These are phyloP conservation scores for Colletotrichum sp. DNA, from an alignment of 2,329 filamentous ascomycete species.

Conservation along the genomic window DNA sequence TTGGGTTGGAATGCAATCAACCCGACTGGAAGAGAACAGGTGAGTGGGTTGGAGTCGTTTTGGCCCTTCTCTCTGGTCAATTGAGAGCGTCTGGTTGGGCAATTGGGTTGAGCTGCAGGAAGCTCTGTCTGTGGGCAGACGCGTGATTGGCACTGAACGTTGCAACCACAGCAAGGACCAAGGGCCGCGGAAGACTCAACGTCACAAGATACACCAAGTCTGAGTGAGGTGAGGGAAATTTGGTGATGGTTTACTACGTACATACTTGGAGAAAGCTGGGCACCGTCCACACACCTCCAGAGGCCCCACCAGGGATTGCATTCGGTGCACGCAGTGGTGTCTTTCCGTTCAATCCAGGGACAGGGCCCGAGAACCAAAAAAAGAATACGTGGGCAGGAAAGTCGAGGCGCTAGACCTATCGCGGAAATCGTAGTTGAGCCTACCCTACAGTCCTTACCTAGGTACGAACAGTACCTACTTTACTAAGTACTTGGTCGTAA, in stretches of 20 bases:
- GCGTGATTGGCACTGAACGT: constrained; percentile 2
- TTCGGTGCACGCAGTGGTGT: neutral
- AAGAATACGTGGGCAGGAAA: neutral
- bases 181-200: neutral
- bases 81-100: constrained; percentile 7
- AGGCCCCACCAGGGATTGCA: neutral
- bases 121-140: constrained; percentile 1
- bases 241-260: neutral
- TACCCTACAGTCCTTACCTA: neutral
- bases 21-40: constrained; percentile 10
- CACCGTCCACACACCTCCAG: neutral
- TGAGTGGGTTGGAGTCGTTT: neutral
- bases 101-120: constrained; percentile 1
- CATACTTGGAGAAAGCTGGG: neutral
- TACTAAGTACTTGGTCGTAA: neutral
- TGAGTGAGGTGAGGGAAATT: neutral
- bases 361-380: neutral
- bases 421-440: neutral
- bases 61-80: neutral
- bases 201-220: neutral
- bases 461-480: neutral
- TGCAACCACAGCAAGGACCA: neutral
- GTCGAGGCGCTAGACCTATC: neutral
- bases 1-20: constrained; percentile 11
- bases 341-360: neutral